Evolutionary conservation across 2,329 filamentous ascomycete genomes (phyloP).

Genomic region (Exophiala dermatitidis): DNA sequence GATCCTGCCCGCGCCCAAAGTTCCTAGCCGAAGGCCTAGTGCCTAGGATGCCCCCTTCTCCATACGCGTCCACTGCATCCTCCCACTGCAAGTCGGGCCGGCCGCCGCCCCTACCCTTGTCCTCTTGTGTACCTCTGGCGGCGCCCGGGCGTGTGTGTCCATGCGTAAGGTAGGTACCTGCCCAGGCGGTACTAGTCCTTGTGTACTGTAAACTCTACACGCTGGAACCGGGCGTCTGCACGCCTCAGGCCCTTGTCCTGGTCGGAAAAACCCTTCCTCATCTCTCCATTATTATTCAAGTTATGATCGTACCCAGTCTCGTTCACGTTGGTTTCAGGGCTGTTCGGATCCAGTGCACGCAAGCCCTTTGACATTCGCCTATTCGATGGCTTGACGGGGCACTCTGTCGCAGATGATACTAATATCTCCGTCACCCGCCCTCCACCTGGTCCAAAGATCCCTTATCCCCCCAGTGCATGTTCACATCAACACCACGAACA

Average conservation of each 20-base stretch:
- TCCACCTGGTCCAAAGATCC: conserved; percentile 6
- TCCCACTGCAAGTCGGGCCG: background rate
- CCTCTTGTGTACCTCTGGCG: background rate
- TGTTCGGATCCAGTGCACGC: background rate
- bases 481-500: conserved; percentile 4
- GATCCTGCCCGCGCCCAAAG: background rate
- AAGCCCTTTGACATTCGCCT: background rate
- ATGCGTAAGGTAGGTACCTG: background rate
- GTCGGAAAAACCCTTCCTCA: background rate
- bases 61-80: background rate
- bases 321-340: background rate
- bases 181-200: background rate
- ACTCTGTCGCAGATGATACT: conserved; percentile 10
- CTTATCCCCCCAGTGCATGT: background rate
- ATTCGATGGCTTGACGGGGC: background rate
- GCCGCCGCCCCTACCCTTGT: background rate
- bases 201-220: background rate
- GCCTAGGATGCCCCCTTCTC: background rate
- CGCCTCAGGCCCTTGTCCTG: background rate
- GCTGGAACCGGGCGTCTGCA: background rate
- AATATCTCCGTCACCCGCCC: conserved; percentile 17
- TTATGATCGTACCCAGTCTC: no score
- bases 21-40: background rate
- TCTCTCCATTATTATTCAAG: background rate
- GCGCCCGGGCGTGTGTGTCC: background rate